phyloP scores from a whole-genome alignment of 2,329 filamentous ascomycete species.

The Chrysoporthe puriensis region DNA sequence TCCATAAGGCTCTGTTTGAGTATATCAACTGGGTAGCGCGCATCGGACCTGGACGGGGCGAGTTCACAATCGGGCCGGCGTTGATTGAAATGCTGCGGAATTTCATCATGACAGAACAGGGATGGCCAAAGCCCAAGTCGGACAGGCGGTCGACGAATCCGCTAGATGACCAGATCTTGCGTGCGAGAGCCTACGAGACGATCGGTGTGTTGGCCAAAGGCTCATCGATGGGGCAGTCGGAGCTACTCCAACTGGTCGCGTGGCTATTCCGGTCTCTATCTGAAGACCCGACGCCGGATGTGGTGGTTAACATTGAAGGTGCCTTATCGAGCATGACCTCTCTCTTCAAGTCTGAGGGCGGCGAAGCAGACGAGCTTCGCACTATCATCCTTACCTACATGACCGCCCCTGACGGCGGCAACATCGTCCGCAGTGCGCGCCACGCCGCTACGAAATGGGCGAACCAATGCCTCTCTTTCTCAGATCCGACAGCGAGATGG shows the following conservation, averaged over 20 bases:
- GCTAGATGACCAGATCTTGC: conserved; percentile 66
- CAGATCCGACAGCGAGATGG: conserved; percentile 80
- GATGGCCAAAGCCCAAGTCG: conserved; percentile 70
- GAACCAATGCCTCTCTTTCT: conserved; percentile 82
- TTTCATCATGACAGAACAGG: conserved; percentile 74
- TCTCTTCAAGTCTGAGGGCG: conserved; percentile 43
- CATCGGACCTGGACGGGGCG: conserved; percentile 61
- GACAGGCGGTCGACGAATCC: conserved; percentile 38
- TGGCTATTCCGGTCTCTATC: conserved; percentile 87
- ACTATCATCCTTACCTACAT: conserved; percentile 71
- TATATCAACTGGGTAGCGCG: conserved; percentile 87
- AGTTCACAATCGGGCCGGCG: conserved; percentile 68
- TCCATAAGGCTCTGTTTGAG: conserved; percentile 80
- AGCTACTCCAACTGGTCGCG: conserved; percentile 58
- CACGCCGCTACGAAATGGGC: conserved; percentile 87
- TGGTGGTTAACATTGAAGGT: conserved; percentile 87
- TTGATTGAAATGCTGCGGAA: conserved; percentile 70
- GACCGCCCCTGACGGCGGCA: conserved; percentile 49
- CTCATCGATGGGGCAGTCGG: conserved; percentile 57
- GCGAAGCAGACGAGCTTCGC: conserved; percentile 44
- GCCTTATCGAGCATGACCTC: conserved; percentile 74
- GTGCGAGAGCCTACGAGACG: conserved; percentile 85
- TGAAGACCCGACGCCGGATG: conserved; percentile 74
- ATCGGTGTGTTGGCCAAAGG: conserved; percentile 79
- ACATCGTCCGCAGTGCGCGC: conserved; percentile 72